Base-by-base conservation (phyloP, 352 stramenopile species). In the Globisporangium barbulae region DNA sequence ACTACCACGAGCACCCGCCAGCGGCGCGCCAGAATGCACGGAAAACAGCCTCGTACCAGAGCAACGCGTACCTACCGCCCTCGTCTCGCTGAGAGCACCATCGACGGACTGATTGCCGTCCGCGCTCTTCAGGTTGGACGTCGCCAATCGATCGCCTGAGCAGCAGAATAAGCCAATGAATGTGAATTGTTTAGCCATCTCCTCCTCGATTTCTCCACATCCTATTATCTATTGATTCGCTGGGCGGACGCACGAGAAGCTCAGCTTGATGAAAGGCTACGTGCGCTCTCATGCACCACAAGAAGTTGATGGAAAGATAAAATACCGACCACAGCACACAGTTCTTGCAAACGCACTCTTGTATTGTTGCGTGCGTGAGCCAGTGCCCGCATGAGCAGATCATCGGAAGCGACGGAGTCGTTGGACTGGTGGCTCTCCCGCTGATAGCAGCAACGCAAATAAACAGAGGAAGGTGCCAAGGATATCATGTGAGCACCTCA, bases 401-500 rank as follows among this genome's bases (percentile, higher is more conserved):
- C 57, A 77, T 72, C 81, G 78, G 71, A 84, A 82, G 50, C 78
- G 78, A 52, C 81, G 81, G 61, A 90, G 67, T 13, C 81, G 81
- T 28, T 67, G 78, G 9, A 75, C 77, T 17, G 75, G 67, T 21
- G 73, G 54, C 9, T 60, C 59, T 13, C 50, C 59, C 9, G 49
- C 58, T 69, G 19, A 28, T 41, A n/a, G 8, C 30, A 57, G 30
- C 28, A 57, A 57, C 15, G 12, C 5, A 53, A 12, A 53, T 2
- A 52, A 31, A n/a, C 13, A 50, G 9, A 30, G 9, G 15, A n/a
- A 33, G 3, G 19, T n/a, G 25, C 33, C 48, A 31, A 31, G 13
- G 13, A 5, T 15, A 12, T 33, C 19, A 22, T 19, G 25, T 55
- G 15, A 55, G 49, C 39, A 45, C 35, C 47, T 55, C 15, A 39